Conservation (phyloP, 495 filamentous ascomycete species). For the Xylaria telfairii region DNA sequence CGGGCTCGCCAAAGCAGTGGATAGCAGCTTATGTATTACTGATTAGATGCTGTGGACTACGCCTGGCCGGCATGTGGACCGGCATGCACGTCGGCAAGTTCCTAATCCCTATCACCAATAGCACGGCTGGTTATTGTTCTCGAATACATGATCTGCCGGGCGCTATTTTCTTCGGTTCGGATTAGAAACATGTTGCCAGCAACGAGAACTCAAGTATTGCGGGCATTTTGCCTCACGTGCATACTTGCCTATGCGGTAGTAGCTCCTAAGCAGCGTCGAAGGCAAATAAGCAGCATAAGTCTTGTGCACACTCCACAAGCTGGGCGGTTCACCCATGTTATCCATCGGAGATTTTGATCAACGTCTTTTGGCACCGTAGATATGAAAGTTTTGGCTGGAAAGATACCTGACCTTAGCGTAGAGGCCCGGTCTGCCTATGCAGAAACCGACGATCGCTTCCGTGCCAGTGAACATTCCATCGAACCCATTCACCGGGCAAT, state of each 20-base stretch:
- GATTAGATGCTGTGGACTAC: conserved; percentile 6
- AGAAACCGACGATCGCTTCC: background rate
- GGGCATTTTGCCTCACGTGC: conserved; percentile 5
- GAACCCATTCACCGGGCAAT: background rate
- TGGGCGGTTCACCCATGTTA: conserved; percentile 16
- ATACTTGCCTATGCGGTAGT: conserved; percentile 5
- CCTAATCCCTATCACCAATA: conserved; percentile 8
- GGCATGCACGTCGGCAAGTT: conserved; percentile 18
- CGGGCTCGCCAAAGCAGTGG: conserved; percentile 17
- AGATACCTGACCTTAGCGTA: too few relatives aligned
- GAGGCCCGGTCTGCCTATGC: background rate
- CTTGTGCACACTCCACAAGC: background rate
- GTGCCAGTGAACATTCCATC: background rate
- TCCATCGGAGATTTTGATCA: conserved; percentile 25
- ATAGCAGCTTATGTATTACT: conserved; percentile 6
- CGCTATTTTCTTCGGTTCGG: conserved; percentile 1
- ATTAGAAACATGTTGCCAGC: background rate
- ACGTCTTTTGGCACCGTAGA: background rate
- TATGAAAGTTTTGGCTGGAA: background rate
- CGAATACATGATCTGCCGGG: background rate
- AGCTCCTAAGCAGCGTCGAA: background rate
- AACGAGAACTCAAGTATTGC: background rate
- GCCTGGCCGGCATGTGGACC: conserved; percentile 3
- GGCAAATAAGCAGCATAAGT: background rate
- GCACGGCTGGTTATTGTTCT: background rate